Conservation (phyloP, 176 grass and related monocot genomes). For the Triticum timopheevii region DNA sequence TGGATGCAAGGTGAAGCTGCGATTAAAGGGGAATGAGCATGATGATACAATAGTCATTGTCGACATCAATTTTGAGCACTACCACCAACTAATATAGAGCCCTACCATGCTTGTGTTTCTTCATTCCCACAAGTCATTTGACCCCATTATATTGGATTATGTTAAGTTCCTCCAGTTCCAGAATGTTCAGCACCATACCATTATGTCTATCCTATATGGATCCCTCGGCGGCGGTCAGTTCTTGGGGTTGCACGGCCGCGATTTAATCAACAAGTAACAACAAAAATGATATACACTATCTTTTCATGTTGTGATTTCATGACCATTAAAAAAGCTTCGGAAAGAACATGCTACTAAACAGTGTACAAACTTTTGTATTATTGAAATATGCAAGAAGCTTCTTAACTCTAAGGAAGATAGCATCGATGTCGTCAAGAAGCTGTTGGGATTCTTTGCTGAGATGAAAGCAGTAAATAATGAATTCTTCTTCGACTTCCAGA, state of each 20-base stretch:
- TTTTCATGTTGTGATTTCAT: too few relatives aligned
- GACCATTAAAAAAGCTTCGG: too few relatives aligned
- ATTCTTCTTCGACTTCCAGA: background rate
- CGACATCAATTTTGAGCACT: background rate
- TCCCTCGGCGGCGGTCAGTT: background rate
- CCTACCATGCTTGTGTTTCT: background rate
- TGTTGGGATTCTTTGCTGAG: background rate
- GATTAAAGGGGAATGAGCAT: background rate
- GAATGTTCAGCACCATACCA: background rate
- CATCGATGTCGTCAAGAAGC: background rate
- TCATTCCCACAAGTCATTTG: background rate
- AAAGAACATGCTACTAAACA: too few relatives aligned
- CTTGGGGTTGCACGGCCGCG: background rate
- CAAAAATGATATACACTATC: too few relatives aligned
- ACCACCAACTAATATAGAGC: background rate
- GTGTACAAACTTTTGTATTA: too few relatives aligned
- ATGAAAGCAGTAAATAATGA: background rate
- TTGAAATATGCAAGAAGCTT: background rate
- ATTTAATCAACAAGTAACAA: background rate
- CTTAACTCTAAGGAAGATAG: background rate
- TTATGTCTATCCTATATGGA: background rate
- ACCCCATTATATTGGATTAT: background rate
- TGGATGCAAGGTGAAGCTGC: background rate
- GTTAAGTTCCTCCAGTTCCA: background rate
- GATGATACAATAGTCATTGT: background rate